phyloP scores from a whole-genome alignment of 441 rosid genomes.

The Isatis lusitanica region DNA sequence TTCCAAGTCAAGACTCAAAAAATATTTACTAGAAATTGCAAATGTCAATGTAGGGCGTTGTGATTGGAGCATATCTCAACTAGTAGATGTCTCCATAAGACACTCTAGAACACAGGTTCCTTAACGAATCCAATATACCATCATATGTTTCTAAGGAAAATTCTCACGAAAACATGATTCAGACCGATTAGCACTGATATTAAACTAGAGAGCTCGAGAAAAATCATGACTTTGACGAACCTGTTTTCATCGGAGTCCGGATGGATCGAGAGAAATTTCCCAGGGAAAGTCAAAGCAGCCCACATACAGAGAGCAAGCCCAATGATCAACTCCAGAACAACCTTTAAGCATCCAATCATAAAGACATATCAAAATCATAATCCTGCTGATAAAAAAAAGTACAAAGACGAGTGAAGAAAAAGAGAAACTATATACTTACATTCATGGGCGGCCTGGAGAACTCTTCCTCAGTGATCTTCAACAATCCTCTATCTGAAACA shows the following conservation, averaged over 20 bases:
- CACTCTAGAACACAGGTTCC: too few relatives aligned
- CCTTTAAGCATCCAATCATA: constrained; percentile 41
- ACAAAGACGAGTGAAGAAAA: not conserved
- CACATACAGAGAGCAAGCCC: constrained; percentile 77
- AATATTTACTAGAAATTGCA: too few relatives aligned
- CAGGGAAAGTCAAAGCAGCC: constrained; percentile 91
- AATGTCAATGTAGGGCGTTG: not conserved
- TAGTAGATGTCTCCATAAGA: not conserved
- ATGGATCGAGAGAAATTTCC: constrained; percentile 79
- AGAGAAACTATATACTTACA: constrained; percentile 43
- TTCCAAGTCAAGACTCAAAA: too few relatives aligned
- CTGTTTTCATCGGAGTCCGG: constrained; percentile 95
- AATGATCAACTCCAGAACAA: constrained; percentile 71
- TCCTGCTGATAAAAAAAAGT: not conserved
- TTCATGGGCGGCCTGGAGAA: constrained; percentile 81
- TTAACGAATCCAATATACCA: too few relatives aligned
- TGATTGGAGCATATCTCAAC: not conserved
- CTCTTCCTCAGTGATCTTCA: constrained; percentile 95
- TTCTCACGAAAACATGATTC: not conserved
- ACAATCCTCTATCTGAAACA: constrained; percentile 71
- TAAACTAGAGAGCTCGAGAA: not conserved
- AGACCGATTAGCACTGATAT: not conserved
- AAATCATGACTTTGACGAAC: constrained; percentile 36
- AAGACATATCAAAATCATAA: not conserved
- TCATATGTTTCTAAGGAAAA: not conserved